Base-by-base conservation (phyloP, 306 rosid species). In the Ochetophila trinervis region DNA sequence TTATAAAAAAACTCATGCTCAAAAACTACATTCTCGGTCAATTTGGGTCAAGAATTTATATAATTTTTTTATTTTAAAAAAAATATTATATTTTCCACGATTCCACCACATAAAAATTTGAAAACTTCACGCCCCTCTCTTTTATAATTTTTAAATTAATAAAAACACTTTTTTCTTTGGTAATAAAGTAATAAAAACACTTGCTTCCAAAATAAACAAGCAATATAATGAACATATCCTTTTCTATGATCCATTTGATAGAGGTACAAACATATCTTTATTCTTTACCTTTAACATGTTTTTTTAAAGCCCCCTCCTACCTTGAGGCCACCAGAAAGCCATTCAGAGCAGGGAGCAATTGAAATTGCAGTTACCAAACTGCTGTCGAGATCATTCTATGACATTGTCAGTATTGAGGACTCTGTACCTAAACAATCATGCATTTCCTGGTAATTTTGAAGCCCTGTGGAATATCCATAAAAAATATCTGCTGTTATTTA, bases 361-460 rank as follows among this genome's bases (percentile, higher is more conserved):
- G 99, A 87, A 86, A 88, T 93, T 74, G 67, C 81, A 34, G 88
- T 86, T 57, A 93, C 91, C 7, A 93, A 90, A 78, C 78, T 88
- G 76, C 83, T 93, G 56, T 78, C 90, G 80, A 86, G 72, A 78
- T 93, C 99, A 62, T 93, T 90, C 82, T 93, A 90, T 72, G 97
- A 86, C 81, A 86, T 93, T 71, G 99, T 90, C 72, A 83, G 99
- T 71, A 79, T 88, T 22, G 91, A 93, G 79, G 99, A 93, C 80
- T 44, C 76, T 57, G 74, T 93, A 66, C 99, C 99, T 36, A 93
- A 93, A 88, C 91, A 61, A 93, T 93, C 54, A 93, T 93, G 97
- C 96, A 93, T 78, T 93, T 93, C 95, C 73, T 93, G 97, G 99
- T 93, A 93, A 69, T 71, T 56, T 76, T 58, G 53, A 60, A 32